Conservation (phyloP, 805 yeast species). For the Metschnikowia matae region DNA sequence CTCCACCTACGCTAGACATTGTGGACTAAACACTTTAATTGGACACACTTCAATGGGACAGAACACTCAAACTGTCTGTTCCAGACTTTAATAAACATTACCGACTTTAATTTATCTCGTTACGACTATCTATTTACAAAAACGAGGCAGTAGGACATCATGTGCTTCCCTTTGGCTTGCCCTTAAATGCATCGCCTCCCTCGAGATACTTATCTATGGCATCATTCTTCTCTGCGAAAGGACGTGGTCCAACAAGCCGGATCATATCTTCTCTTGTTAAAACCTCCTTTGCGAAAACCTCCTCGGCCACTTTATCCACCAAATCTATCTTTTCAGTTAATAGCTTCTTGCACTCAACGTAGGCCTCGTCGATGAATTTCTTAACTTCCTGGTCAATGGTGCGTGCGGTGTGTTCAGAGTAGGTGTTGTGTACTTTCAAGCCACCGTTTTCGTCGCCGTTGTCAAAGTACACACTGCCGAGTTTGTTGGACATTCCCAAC, state of each 20-base stretch:
- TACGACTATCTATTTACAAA: slow-evolving; percentile 1
- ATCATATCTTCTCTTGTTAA: slow-evolving; percentile 80
- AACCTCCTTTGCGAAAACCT: slow-evolving; percentile 68
- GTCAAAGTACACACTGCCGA: slow-evolving; percentile 82
- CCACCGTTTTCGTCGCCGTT: slow-evolving; percentile 51
- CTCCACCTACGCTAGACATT: slow-evolving; percentile 1
- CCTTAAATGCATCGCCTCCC: slow-evolving; percentile 40
- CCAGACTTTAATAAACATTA: neutral
- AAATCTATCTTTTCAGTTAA: slow-evolving; percentile 55
- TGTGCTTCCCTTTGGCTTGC: slow-evolving; percentile 20
- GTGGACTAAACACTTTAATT: neutral
- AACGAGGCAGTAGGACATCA: neutral
- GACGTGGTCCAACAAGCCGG: slow-evolving; percentile 69
- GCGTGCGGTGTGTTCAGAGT: slow-evolving; percentile 80
- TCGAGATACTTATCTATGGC: slow-evolving; percentile 87
- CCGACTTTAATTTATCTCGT: neutral
- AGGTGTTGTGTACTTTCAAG: slow-evolving; percentile 71
- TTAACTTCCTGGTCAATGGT: slow-evolving; percentile 80
- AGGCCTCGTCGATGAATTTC: slow-evolving; percentile 71
- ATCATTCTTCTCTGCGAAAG: slow-evolving; percentile 74
- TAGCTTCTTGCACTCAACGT: slow-evolving; percentile 63
- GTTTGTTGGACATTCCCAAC: slow-evolving; percentile 83
- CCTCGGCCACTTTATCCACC: slow-evolving; percentile 71
- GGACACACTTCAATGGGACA: neutral
- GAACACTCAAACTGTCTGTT: neutral